Evolutionary conservation across 2,329 filamentous ascomycete genomes (phyloP).

Genomic region (Dactylellina haptotyla): DNA sequence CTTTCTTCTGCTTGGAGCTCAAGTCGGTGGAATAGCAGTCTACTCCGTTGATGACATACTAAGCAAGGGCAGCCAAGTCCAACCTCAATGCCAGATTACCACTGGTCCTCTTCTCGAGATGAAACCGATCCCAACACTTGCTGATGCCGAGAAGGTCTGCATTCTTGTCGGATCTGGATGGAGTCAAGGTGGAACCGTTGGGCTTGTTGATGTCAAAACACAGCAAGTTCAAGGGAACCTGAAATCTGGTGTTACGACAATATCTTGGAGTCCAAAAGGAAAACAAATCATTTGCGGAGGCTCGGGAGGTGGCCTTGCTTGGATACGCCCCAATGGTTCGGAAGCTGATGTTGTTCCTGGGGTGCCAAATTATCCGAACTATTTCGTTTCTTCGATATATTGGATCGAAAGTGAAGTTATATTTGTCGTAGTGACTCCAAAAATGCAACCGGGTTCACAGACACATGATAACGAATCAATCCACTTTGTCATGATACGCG

Average conservation of each 20-base stretch:
- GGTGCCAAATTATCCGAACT: constrained; percentile 74
- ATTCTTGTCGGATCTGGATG: constrained; percentile 78
- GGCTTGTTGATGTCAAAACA: constrained; percentile 74
- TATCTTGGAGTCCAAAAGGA: constrained; percentile 90
- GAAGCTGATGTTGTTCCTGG: constrained; percentile 81
- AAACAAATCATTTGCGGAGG: constrained; percentile 92
- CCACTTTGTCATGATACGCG: constrained; percentile 82
- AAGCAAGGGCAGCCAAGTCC: constrained; percentile 68
- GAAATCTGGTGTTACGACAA: constrained; percentile 79
- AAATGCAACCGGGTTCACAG: constrained; percentile 60
- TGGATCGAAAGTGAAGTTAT: constrained; percentile 93
- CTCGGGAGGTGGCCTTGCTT: constrained; percentile 79
- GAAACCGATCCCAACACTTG: constrained; percentile 79
- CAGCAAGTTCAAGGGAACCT: constrained; percentile 78
- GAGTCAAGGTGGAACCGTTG: constrained; percentile 44
- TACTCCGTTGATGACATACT: constrained; percentile 78
- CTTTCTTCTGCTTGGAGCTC: constrained; percentile 82
- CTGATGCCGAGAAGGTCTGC: constrained; percentile 79
- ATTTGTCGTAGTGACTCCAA: constrained; percentile 78
- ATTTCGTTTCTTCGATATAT: constrained; percentile 79
- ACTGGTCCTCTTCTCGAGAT: constrained; percentile 81
- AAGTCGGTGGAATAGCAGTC: constrained; percentile 81
- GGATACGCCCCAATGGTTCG: constrained; percentile 84
- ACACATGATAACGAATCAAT: constrained; percentile 64
- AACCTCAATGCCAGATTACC: constrained; percentile 77